Percentiles rank a stretch among this genome's conserved stretches.
These are phyloP conservation scores for Elsinoe fawcettii DNA, from an alignment of 2,329 filamentous ascomycete species.

Conservation along the genomic window DNA sequence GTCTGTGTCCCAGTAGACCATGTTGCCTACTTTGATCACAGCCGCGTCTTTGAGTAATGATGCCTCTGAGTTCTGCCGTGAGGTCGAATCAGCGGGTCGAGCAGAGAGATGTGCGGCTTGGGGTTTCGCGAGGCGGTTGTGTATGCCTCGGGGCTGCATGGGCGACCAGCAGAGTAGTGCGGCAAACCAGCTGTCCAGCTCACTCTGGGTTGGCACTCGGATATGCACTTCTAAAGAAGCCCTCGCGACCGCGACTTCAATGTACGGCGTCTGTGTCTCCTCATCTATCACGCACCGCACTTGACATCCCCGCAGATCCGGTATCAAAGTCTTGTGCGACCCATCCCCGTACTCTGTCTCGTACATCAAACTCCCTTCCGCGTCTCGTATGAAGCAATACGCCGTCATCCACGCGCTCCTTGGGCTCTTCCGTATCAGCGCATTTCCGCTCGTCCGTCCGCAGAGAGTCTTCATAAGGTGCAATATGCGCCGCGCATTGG, in stretches of 20 bases:
- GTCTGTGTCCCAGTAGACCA: conserved; percentile 70
- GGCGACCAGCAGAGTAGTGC: conserved; percentile 77
- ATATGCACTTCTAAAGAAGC: conserved; percentile 56
- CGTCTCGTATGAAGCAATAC: conserved; percentile 71
- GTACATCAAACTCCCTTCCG: conserved; percentile 65
- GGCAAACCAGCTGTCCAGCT: conserved; percentile 73
- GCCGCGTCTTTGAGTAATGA: conserved; percentile 59
- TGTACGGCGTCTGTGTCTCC: conserved; percentile 42
- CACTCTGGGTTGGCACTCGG: conserved; percentile 54
- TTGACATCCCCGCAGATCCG: conserved; percentile 66
- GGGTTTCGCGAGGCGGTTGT: conserved; percentile 47
- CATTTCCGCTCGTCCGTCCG: conserved; percentile 70
- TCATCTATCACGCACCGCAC: conserved; percentile 48
- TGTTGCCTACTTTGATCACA: conserved; percentile 78
- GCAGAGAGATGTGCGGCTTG: conserved; percentile 26
- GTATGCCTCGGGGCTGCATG: conserved; percentile 52
- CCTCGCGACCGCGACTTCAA: conserved; percentile 46
- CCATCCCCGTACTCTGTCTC: conserved; percentile 60
- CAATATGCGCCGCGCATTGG: conserved; percentile 64
- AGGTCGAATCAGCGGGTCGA: conserved; percentile 20
- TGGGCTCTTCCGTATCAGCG: conserved; percentile 61
- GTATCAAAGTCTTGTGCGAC: conserved; percentile 60
- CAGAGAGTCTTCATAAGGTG: conserved; percentile 69
- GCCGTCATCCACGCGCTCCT: conserved; percentile 59
- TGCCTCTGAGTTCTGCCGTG: conserved; percentile 42